Percentiles rank a stretch among this genome's conserved stretches.
Conservation (phyloP, 371 early-diverging fungal genomes). For the Choanephora cucurbitarum region DNA sequence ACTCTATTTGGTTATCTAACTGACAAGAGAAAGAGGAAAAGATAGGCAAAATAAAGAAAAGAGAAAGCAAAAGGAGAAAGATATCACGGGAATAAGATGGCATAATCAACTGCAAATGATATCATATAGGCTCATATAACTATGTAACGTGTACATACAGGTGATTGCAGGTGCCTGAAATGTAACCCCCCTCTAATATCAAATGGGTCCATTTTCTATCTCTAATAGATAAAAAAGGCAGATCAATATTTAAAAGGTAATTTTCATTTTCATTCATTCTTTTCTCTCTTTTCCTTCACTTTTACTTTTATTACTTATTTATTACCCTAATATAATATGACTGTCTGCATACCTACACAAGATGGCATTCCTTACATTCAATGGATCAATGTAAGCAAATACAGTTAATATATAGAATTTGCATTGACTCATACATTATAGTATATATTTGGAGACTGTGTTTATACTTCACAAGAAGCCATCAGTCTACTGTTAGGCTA, state of each 20-base stretch:
- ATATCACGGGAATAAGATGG: no score
- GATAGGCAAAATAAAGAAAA: no score
- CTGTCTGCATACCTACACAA: slow-evolving; percentile 31
- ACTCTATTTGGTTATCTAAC: no score
- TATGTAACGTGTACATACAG: no score
- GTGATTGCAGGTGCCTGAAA: no score
- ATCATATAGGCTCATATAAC: no score
- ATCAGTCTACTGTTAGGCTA: slow-evolving; percentile 55
- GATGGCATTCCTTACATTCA: slow-evolving; percentile 31
- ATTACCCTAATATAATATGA: slow-evolving; percentile 17
- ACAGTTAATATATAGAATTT: neutral
- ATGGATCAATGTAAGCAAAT: slow-evolving; percentile 46
- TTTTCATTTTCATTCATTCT: slow-evolving; percentile 5
- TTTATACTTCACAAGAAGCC: slow-evolving; percentile 42
- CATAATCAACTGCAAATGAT: no score
- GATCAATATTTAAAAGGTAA: neutral
- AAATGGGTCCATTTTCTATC: neutral
- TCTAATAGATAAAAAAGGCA: neutral
- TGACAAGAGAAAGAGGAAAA: no score
- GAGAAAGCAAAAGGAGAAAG: no score
- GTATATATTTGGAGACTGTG: slow-evolving; percentile 53
- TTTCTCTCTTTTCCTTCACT: no score
- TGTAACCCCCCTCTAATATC: no score
- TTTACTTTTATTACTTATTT: slow-evolving; percentile 13
- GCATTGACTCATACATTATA: slow-evolving; percentile 5